These are phyloP conservation scores for Colletotrichum spinosum DNA, from an alignment of 2,329 filamentous ascomycete genomes.

Conservation along the genomic window DNA sequence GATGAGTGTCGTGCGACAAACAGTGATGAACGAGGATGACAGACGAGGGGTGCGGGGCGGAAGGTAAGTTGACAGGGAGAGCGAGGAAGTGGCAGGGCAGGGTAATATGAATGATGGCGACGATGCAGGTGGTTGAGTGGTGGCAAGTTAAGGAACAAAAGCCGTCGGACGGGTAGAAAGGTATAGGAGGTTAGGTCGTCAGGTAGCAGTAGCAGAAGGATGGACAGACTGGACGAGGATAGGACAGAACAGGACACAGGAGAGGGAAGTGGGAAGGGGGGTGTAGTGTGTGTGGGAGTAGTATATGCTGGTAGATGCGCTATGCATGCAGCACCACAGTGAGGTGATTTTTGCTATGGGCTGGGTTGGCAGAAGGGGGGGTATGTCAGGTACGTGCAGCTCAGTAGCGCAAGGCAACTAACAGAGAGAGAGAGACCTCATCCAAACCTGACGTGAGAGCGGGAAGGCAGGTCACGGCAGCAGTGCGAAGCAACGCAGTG, in stretches of 20 bases:
- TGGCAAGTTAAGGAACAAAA: conserved; percentile 33
- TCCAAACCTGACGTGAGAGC: background rate
- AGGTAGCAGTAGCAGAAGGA: conserved; percentile 17
- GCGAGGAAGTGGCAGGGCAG: conserved; percentile 35
- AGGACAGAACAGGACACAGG: conserved; percentile 30
- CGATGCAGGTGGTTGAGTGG: conserved; percentile 34
- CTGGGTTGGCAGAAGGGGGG: conserved; percentile 25
- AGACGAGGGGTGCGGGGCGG: conserved; percentile 37
- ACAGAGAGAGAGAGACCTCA: conserved; percentile 1
- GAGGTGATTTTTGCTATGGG: conserved; percentile 36
- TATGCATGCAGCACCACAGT: conserved; percentile 36
- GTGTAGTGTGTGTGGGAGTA: conserved; percentile 17
- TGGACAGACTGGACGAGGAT: conserved; percentile 33
- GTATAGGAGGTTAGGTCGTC: conserved; percentile 22
- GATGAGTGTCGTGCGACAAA: conserved; percentile 34
- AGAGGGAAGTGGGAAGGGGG: conserved; percentile 7
- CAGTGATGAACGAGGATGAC: conserved; percentile 37
- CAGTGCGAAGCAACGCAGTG: conserved; percentile 12
- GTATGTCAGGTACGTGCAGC: conserved; percentile 44
- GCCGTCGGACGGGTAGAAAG: conserved; percentile 21
- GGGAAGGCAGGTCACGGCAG: conserved; percentile 5
- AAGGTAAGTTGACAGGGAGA: conserved; percentile 37
- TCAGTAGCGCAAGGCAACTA: conserved; percentile 37
- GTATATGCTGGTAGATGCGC: conserved; percentile 35
- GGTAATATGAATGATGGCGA: conserved; percentile 38